Base-by-base conservation (phyloP, 495 filamentous ascomycete species). In the Paragyromitra xinjiangensis region DNA sequence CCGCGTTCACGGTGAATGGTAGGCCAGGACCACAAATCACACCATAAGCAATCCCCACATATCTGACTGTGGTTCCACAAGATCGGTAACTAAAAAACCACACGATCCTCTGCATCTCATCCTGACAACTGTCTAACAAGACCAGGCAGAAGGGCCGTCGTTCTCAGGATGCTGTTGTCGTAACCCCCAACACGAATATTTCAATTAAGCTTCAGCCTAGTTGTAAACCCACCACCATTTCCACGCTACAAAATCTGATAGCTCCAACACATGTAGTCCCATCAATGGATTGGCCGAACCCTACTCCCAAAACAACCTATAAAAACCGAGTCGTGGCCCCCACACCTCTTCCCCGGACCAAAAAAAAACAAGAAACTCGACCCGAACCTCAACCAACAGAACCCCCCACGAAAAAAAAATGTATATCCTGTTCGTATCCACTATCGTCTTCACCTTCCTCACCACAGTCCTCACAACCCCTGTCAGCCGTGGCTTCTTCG, bases 401-500 rank as follows among this genome's bases (percentile, higher is more conserved):
- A 14, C 53, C 39, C 29, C 39, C 12, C 63, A 7, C 42, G 11
- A 65, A 55, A 37, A 24, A 61, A 14, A 11, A 16, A 70, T 70
- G 42, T 9, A 59, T 19, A 19, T 12, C 24, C 48, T 61, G 53
- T 34, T 8, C 11, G 37, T 42, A 14, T 26, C 19, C 53, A 69
- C 22, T 8, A 16, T 70, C 40, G 24, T 22, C 14, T 58, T 70
- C 42, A 12, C 24, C 40, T 61, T 70, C 22, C 24, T 48, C 24
- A 9, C 40, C 55, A 16, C 39, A 6, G 24, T 37, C 16, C 14
- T 61, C 39, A 11, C 50, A 8, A 26, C 11, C n/a, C 22, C 66
- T 61, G 55, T 19, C 1, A 55, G 67, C 8, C 55, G 40, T 45
- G 67, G 67, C 29, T 70, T 70, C 9, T 70, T 70, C 24, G n/a